Evolutionary conservation across 225 moss, liverwort and hornwort species (phyloP).

Genomic region (Lunularia cruciata): DNA sequence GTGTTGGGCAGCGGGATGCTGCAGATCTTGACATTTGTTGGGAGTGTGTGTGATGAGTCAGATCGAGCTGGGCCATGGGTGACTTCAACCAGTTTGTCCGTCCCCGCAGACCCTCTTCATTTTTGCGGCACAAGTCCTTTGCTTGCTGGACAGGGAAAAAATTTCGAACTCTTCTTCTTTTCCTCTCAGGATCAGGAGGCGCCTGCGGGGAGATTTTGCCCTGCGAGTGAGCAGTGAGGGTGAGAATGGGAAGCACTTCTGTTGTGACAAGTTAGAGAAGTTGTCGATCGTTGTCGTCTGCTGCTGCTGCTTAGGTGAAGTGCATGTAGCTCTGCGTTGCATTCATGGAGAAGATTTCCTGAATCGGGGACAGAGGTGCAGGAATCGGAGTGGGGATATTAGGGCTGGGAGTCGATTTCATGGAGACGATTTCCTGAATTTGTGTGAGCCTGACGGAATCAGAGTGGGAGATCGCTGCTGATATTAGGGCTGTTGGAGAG

Average conservation of each 20-base stretch:
- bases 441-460: background rate
- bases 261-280: background rate
- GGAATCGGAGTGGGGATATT: too few relatives aligned
- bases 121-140: conserved; percentile 14
- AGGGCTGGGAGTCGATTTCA: background rate
- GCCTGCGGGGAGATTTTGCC: background rate
- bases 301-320: background rate
- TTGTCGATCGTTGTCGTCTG: background rate
- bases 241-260: background rate
- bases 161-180: background rate
- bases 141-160: conserved; percentile 4
- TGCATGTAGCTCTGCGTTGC: background rate
- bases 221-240: background rate
- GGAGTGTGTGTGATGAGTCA: conserved; percentile 14
- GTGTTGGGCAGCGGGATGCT: conserved; percentile 23
- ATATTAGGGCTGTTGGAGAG: too few relatives aligned
- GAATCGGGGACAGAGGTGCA: too few relatives aligned
- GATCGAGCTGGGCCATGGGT: conserved; percentile 19
- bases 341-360: background rate
- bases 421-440: background rate
- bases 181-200: background rate
- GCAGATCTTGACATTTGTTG: conserved; percentile 30
- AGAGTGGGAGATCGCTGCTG: background rate
- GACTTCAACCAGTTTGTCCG: conserved; percentile 19
- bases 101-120: conserved; percentile 2